phyloP scores from a whole-genome alignment of 495 filamentous ascomycete genomes.

The Echria macrotheca region DNA sequence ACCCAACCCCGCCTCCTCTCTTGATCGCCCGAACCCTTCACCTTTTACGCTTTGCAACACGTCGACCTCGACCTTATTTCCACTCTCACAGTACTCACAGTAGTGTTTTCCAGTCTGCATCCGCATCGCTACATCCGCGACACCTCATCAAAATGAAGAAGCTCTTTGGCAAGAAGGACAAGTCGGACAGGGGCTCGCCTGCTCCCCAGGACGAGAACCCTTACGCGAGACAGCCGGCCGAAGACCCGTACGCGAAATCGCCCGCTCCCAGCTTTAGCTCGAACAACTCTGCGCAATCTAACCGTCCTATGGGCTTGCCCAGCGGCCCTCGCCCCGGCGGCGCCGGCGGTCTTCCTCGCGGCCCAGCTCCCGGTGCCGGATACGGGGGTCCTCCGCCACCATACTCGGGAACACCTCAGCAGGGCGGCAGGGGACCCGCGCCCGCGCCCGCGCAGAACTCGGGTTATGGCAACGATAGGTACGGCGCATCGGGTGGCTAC shows the following conservation, averaged over 20 bases:
- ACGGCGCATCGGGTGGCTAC: conserved; percentile 60
- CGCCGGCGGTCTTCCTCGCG: conserved; percentile 12
- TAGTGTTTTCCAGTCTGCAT: too few species aligned
- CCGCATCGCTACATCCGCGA: background rate
- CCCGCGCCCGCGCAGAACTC: conserved; percentile 8
- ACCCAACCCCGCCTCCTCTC: conserved; percentile 17
- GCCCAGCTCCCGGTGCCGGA: conserved; percentile 17
- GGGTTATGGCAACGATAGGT: conserved; percentile 55
- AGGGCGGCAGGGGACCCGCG: background rate
- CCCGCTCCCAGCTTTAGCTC: conserved; percentile 19
- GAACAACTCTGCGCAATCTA: conserved; percentile 1
- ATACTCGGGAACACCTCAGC: conserved; percentile 16
- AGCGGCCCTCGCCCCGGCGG: conserved; percentile 17
- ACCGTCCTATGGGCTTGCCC: conserved; percentile 27
- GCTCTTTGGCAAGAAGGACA: conserved; percentile 65
- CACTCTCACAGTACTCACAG: too few species aligned
- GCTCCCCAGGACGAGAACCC: conserved; percentile 53
- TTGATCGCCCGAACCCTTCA: conserved; percentile 4
- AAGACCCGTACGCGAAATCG: conserved; percentile 55
- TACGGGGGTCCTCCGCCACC: conserved; percentile 28
- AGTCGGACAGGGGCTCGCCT: conserved; percentile 51
- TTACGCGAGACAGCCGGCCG: conserved; percentile 58
- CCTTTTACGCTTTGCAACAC: too few species aligned
- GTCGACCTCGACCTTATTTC: background rate
- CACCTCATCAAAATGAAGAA: conserved; percentile 51